Base-by-base conservation (phyloP, 164 flowering plant genomes). In the Tetrastigma voinierianum region DNA sequence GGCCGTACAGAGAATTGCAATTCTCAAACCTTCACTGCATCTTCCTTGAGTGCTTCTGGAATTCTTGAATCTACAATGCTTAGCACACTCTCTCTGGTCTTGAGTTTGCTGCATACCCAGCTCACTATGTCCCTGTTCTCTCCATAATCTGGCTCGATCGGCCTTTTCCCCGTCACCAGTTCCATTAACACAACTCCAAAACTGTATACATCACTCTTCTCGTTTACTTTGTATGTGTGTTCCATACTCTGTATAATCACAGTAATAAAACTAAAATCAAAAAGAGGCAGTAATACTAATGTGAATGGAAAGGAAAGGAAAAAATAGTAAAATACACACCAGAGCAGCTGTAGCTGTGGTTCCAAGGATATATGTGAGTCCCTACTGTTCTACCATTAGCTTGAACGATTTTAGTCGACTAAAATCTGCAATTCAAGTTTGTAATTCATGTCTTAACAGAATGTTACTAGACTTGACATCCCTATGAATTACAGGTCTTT, bases 381-480 rank as follows among this genome's bases (percentile, higher is more conserved):
- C 48, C 59, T 72, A 18, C 63, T 71, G 0, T n/a, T n/a, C 57
- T 64, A 51, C 55, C 44, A 55, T 72, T 73, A 40, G 79, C 65
- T 10, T 76, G 87, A 57, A 80, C 78, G 46, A 88, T 85, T 78
- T 83, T 89, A 0, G 96, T n/a, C 89, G 1, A 89, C 96, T 92
- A 72, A 88, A 90, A 83, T 90, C 96, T 13, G 96, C 93, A 21
- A 90, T 88, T 47, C 88, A n/a, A n/a, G n/a, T n/a, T n/a, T n/a
- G n/a, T n/a, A 79, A 72, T 86, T 90, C 88, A 51, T 90, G n/a
- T n/a, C n/a, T 93, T 74, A 90, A 63, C 67, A 90, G 68, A 4
- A 90, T 90, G 68, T 90, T 90, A 44, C 96, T 90, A 0, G 96
- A 90, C 72, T 90, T 90, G 8, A 90, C 91, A 65, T 90, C 96